Percentiles rank a stretch among this genome's conserved stretches.
Conservation (phyloP, 768 basidiomycete genomes). For the Suillus plorans region DNA sequence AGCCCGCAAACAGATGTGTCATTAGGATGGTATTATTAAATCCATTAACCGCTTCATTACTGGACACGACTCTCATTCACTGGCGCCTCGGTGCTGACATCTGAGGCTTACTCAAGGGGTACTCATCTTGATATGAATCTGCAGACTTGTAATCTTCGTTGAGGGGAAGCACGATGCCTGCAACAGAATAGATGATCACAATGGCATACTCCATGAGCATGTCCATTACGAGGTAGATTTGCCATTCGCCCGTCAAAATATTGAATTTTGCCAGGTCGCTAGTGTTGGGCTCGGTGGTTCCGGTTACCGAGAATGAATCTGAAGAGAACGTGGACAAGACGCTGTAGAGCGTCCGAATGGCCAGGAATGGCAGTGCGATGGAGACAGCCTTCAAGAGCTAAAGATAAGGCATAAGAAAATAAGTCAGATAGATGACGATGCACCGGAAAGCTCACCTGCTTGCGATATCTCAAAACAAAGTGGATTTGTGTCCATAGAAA, state of each 20-base stretch:
- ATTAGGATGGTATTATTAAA: neutral
- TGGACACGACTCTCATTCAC: neutral
- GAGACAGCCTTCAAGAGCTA: constrained; percentile 60
- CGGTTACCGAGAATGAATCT: constrained; percentile 33
- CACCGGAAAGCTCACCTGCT: constrained; percentile 32
- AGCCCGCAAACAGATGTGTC: neutral
- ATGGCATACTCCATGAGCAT: constrained; percentile 56
- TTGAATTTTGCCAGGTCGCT: constrained; percentile 48
- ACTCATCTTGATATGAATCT: constrained; percentile 13
- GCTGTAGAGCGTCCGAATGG: constrained; percentile 43
- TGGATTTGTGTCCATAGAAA: constrained; percentile 53
- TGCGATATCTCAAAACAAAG: constrained; percentile 26
- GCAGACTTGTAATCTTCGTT: constrained; percentile 14
- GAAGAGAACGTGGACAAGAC: constrained; percentile 53
- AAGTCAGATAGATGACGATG: constrained; percentile 1
- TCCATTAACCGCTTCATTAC: neutral
- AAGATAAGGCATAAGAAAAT: constrained; percentile 9
- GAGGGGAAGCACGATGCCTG: constrained; percentile 19
- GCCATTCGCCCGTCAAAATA: constrained; percentile 50
- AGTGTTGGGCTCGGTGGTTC: constrained; percentile 22
- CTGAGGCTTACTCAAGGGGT: constrained; percentile 33
- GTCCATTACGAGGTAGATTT: constrained; percentile 51
- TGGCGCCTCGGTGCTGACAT: neutral
- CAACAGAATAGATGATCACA: constrained; percentile 37
- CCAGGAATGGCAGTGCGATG: constrained; percentile 58